Base-by-base conservation (phyloP, 2,329 filamentous ascomycete genomes). In the Fusarium agapanthi region DNA sequence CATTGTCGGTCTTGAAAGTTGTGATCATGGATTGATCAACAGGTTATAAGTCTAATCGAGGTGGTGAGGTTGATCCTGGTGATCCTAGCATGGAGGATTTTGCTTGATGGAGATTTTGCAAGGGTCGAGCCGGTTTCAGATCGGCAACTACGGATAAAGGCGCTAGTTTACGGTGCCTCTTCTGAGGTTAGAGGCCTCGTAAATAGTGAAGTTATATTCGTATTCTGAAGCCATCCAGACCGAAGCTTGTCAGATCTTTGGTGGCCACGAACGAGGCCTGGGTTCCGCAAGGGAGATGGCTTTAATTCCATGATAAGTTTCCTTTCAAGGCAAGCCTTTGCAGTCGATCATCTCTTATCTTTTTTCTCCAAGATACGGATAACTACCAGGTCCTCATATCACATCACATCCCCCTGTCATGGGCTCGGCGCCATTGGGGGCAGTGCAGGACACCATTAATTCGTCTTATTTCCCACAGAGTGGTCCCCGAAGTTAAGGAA, bases 351-450 rank as follows among this genome's bases (percentile, higher is more conserved):
- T 67, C 54, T 22, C 26, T 38, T 41, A 41, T 40, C 41, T 34
- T 10, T 34, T 32, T 6, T 69, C 14, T 58, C 44, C 50, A 48
- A 53, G 35, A 43, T 51, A 40, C 44, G 51, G 32, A 43, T 45
- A 40, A 40, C 57, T 45, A 40, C 38, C 65, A 38, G 41, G 45
- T 44, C 64, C 48, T 68, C 30, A 11, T 30, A 38, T 32, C 32
- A 34, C 32, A 34, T 9, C 32, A 7, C 32, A 34, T 34, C 32
- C 67, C 71, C 71, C 69, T 74, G 71, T 61, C 71, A 48, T 44
- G 60, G 71, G 53, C 64, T 74, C 69, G 71, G 71, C 71, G 44
- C 68, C 58, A 69, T 44, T 54, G 64, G 67, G 71, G 45, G 63
- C 65, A 61, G 65, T 67, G 71, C 68, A 63, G 61, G 59, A 67